Evolutionary conservation across 129 eudicot species (phyloP).

Genomic region (Ambrosia artemisiifolia): DNA sequence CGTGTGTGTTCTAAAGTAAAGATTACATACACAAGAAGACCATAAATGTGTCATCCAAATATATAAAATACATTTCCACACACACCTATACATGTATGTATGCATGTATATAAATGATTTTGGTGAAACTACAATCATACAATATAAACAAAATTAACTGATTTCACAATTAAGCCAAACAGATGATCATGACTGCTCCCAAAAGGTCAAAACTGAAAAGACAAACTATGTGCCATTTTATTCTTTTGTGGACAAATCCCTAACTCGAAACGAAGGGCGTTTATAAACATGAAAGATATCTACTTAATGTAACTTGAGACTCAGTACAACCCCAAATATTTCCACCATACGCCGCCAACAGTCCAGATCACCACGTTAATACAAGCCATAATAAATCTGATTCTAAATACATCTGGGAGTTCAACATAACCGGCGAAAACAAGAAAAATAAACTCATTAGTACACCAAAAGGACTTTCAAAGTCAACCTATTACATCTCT

Average conservation of each 20-base stretch:
- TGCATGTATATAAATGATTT: background rate
- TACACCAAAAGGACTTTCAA: conserved; percentile 11
- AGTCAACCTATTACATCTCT: too few species aligned
- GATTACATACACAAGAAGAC: background rate
- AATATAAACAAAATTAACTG: background rate
- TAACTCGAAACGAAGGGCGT: conserved; percentile 19
- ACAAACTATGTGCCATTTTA: background rate
- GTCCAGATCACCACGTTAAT: conserved; percentile 74
- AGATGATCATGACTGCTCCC: conserved; percentile 3
- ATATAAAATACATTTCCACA: background rate
- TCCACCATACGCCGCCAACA: conserved; percentile 91
- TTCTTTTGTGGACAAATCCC: conserved; percentile 23
- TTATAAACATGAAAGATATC: conserved; percentile 21
- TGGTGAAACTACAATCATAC: background rate
- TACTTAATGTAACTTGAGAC: conserved; percentile 28
- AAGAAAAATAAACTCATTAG: conserved; percentile 6
- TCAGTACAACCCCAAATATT: conserved; percentile 81
- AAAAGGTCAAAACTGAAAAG: background rate
- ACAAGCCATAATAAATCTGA: conserved; percentile 73
- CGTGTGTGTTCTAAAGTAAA: background rate
- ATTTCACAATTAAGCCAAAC: background rate
- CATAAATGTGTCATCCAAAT: background rate
- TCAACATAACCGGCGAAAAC: conserved; percentile 72
- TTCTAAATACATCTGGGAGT: conserved; percentile 81
- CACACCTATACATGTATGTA: too few species aligned